Base-by-base conservation (phyloP, 129 eudicot genomes). In the Helichrysum umbraculigerum region DNA sequence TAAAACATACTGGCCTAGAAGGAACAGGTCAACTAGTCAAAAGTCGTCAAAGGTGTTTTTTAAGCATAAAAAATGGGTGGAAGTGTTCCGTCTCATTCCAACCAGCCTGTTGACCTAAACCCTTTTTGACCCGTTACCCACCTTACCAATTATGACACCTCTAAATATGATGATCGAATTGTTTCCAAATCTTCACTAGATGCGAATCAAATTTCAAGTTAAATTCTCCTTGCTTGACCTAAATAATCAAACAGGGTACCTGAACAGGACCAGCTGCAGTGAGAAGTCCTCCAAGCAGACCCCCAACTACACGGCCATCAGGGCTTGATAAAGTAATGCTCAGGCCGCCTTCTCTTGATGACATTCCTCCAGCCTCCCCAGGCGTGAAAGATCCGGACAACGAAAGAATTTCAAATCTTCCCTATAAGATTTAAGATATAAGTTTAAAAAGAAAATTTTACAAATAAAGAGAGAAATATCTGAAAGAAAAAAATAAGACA, bases 211-310 rank as follows among this genome's bases (percentile, higher is more conserved):
- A 1, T 76, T 34, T 67, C 19, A 28, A 57, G 8, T 70, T 12
- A 25, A 11, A 15, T 44, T 62, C 58, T 61, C 6, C 32, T 33
- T 50, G 66, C 71, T 50, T 78, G 72, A 62, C 77, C 59, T 62
- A 9, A 14, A 69, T 66, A 62, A 71, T 61, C 71, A 47, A 76
- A 28, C 6, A 50, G 59, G 58, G 19, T 82, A 89, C 98, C 96
- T 90, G 96, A 58, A 92, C 90, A 57, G 92, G 88, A 82, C 86
- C 84, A 68, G 96, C 98, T 34, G 96, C 98, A 14, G 88, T 72
- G 17, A 91, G 82, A 14, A 84, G 47, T 58, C 98, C 98, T 12
- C 86, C 89, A 73, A 92, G 83, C n/a, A 78, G 71, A 54, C 98
- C 98, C 0, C 96, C 98, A 15, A 89, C 86, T 2, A 92, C 87